Evolutionary conservation across 208 protist genomes (phyloP).

Genomic region (Leishmania aethiopica): DNA sequence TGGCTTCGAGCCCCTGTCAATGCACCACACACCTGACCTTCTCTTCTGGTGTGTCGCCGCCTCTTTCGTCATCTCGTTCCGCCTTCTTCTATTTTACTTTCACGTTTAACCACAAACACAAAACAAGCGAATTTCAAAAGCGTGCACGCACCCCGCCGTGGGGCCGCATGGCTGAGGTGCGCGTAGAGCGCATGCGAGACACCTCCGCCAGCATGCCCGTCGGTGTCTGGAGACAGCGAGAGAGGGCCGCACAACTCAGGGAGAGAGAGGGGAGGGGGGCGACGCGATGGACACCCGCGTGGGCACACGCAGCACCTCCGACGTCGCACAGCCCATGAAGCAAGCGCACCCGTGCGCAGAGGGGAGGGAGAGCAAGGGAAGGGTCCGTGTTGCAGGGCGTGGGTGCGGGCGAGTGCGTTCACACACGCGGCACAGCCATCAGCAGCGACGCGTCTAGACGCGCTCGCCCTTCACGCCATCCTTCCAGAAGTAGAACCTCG

Average conservation of each 20-base stretch:
- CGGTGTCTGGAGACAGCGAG: too few relatives aligned
- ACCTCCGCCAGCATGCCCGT: not conserved
- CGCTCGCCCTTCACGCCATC: slow-evolving; percentile 86
- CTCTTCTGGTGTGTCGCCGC: too few relatives aligned
- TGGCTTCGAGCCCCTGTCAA: too few relatives aligned
- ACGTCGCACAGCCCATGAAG: not conserved
- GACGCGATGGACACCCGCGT: too few relatives aligned
- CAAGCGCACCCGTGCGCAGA: too few relatives aligned
- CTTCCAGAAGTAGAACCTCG: slow-evolving; percentile 92
- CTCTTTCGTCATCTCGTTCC: not conserved
- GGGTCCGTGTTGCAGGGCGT: not conserved
- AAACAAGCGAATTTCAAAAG: not conserved
- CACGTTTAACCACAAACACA: not conserved
- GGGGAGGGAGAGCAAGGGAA: too few relatives aligned
- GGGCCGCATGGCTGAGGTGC: too few relatives aligned
- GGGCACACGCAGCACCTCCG: not conserved
- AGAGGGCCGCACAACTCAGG: not conserved
- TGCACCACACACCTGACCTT: too few relatives aligned
- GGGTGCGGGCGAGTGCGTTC: not conserved
- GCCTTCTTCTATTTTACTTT: too few relatives aligned
- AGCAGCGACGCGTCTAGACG: slow-evolving; percentile 49
- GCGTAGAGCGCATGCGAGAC: not conserved
- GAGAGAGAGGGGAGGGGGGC: too few relatives aligned
- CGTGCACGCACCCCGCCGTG: too few relatives aligned
- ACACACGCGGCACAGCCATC: not conserved